Evolutionary conservation across 1,284 basidiomycete species (phyloP).

Genomic region (Schizophyllum amplum): DNA sequence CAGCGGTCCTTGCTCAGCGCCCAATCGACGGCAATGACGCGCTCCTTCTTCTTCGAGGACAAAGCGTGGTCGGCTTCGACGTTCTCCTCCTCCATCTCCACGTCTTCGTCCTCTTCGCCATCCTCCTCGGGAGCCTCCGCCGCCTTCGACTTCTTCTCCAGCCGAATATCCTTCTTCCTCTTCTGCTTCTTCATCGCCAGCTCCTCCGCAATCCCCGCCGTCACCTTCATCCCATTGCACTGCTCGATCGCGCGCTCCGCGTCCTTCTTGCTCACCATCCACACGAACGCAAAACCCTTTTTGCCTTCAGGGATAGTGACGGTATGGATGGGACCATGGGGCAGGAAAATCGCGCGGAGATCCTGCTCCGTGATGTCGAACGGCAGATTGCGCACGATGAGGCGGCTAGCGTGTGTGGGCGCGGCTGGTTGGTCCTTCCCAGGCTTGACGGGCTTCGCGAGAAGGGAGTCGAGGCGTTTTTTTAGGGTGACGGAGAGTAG

Average conservation of each 20-base stretch:
- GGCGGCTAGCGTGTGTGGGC: constrained; percentile 66
- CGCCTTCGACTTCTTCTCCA: constrained; percentile 26
- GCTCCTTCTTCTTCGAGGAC: constrained; percentile 38
- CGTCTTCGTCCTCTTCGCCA: constrained; percentile 27
- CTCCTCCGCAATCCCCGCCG: constrained; percentile 58
- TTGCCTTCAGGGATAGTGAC: constrained; percentile 72
- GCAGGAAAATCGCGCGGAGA: constrained; percentile 81
- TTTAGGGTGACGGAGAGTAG: constrained; percentile 87
- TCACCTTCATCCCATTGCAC: constrained; percentile 74
- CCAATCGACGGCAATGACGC: constrained; percentile 93
- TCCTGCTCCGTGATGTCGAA: constrained; percentile 82
- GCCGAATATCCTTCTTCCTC: constrained; percentile 29
- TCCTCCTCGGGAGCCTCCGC: constrained; percentile 25
- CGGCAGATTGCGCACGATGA: constrained; percentile 91
- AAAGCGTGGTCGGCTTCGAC: constrained; percentile 25
- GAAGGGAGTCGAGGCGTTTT: constrained; percentile 65
- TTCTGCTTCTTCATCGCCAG: constrained; percentile 55
- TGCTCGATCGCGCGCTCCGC: constrained; percentile 80
- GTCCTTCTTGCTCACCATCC: constrained; percentile 84
- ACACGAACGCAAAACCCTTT: constrained; percentile 93
- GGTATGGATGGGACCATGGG: constrained; percentile 83
- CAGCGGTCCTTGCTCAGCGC: constrained; percentile 91
- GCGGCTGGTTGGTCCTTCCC: constrained; percentile 18
- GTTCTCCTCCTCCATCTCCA: constrained; percentile 24
- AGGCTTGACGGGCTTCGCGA: constrained; percentile 31